Conservation (phyloP, 257 asterid species). For the Striga asiatica region DNA sequence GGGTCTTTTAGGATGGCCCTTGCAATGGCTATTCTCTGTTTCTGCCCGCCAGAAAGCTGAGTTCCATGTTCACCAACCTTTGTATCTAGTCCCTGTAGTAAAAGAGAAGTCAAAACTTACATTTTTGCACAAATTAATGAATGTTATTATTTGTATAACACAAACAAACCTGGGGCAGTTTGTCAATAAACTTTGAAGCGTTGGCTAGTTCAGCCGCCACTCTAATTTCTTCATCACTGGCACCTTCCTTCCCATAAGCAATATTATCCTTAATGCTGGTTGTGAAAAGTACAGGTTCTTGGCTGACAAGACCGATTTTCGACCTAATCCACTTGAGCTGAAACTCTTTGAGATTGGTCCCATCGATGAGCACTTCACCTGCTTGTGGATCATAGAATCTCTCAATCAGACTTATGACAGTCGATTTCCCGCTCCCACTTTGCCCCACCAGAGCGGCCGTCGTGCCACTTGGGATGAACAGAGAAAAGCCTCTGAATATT, state of each 20-base stretch:
- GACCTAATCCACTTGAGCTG: conserved; percentile 83
- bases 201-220: conserved; percentile 58
- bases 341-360: conserved; percentile 55
- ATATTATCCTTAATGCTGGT: conserved; percentile 77
- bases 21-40: conserved; percentile 81
- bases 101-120: neutral
- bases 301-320: conserved; percentile 78
- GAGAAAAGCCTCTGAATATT: conserved; percentile 58
- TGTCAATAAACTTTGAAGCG: conserved; percentile 71
- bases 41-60: conserved; percentile 90
- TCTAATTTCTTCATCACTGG: conserved; percentile 53
- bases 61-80: conserved; percentile 86
- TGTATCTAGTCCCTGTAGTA: conserved; percentile 56
- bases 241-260: conserved; percentile 63
- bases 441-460: conserved; percentile 84
- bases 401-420: conserved; percentile 65
- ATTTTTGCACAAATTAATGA: neutral
- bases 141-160: no score
- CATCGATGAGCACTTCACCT: conserved; percentile 70
- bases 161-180: conserved; percentile 53
- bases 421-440: conserved; percentile 88
- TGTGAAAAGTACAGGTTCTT: conserved; percentile 67
- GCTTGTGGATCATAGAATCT: conserved; percentile 70
- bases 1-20: conserved; percentile 78
- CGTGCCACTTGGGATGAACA: conserved; percentile 50